Evolutionary conservation across 1,139 yeast genomes (phyloP).

Genomic region (Geotrichum restrictum): DNA sequence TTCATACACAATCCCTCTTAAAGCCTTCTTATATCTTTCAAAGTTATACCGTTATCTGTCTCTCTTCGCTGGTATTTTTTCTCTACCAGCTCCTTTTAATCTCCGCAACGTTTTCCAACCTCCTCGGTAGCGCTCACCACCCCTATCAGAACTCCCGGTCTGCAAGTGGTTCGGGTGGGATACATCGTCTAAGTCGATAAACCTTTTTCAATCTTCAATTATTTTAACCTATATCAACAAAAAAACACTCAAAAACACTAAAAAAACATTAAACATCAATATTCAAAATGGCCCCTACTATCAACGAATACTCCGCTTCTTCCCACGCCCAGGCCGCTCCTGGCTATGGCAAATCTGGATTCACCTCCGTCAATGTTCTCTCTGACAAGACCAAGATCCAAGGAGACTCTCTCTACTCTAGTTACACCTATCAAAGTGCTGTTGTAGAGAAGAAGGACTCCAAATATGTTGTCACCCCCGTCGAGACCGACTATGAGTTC

Average conservation of each 20-base stretch:
- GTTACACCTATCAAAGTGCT: conserved; percentile 69
- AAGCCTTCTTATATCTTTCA: not conserved
- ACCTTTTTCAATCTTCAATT: conserved; percentile 12
- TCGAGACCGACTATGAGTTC: conserved; percentile 72
- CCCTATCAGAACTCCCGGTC: conserved; percentile 38
- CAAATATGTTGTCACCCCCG: conserved; percentile 64
- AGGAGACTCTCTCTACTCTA: conserved; percentile 59
- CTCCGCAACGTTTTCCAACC: conserved; percentile 35
- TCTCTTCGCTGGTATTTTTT: not conserved
- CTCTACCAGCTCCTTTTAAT: conserved; percentile 12
- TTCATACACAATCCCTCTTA: not conserved
- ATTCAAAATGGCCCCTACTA: conserved; percentile 38
- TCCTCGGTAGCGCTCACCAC: conserved; percentile 37
- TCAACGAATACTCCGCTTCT: conserved; percentile 31
- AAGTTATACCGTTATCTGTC: no score
- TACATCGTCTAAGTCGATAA: conserved; percentile 19
- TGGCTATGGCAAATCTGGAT: conserved; percentile 39
- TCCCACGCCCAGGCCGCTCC: conserved; percentile 34
- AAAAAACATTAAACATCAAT: conserved; percentile 11
- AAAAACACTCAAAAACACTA: conserved; percentile 9
- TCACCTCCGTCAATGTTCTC: conserved; percentile 50
- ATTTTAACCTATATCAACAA: conserved; percentile 14
- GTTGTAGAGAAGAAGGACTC: conserved; percentile 56
- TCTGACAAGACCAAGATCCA: conserved; percentile 59
- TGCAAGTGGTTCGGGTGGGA: conserved; percentile 40